A percentile compares a stretch with the other conserved stretches of the same genome.
These are phyloP conservation scores for Oxyria digyna DNA, from an alignment of 148 eudicot species.

Conservation along the genomic window DNA sequence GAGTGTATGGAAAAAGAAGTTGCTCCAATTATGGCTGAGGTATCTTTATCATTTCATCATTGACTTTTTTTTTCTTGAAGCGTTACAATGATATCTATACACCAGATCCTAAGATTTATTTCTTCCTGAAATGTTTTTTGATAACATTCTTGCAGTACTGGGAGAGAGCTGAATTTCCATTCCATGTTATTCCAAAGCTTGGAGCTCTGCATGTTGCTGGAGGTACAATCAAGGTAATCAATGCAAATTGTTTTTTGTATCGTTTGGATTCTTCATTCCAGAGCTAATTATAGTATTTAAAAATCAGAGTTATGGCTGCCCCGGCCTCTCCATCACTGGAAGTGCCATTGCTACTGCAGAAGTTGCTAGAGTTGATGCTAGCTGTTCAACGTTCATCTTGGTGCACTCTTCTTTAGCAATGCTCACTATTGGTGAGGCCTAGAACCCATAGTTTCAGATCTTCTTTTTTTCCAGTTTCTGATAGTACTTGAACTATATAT, in stretches of 20 bases:
- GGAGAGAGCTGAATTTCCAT: conserved; percentile 98
- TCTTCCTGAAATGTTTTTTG: background rate
- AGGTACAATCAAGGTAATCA: conserved; percentile 75
- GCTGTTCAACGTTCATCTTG: conserved; percentile 89
- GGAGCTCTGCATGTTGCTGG: conserved; percentile 63
- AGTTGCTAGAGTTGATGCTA: conserved; percentile 90
- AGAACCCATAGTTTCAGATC: background rate
- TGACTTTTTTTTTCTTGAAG: background rate
- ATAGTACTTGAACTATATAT: background rate
- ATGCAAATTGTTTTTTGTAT: background rate
- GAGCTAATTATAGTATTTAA: background rate
- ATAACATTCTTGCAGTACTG: conserved; percentile 45
- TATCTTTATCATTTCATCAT: conserved; percentile 9
- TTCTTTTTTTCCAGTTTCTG: background rate
- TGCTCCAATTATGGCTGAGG: conserved; percentile 92
- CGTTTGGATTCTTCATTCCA: background rate
- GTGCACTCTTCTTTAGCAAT: conserved; percentile 96
- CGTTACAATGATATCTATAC: background rate
- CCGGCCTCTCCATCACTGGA: conserved; percentile 67
- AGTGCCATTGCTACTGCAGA: conserved; percentile 76
- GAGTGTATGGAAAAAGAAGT: conserved; percentile 77
- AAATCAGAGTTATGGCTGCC: conserved; percentile 88
- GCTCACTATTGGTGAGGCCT: conserved; percentile 73
- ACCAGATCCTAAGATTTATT: background rate
- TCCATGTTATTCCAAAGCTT: conserved; percentile 77